A percentile compares a stretch with the other conserved stretches of the same genome.
Evolutionary conservation across 202 grass and related monocot species (phyloP).

Genomic region (Panicum virgatum): DNA sequence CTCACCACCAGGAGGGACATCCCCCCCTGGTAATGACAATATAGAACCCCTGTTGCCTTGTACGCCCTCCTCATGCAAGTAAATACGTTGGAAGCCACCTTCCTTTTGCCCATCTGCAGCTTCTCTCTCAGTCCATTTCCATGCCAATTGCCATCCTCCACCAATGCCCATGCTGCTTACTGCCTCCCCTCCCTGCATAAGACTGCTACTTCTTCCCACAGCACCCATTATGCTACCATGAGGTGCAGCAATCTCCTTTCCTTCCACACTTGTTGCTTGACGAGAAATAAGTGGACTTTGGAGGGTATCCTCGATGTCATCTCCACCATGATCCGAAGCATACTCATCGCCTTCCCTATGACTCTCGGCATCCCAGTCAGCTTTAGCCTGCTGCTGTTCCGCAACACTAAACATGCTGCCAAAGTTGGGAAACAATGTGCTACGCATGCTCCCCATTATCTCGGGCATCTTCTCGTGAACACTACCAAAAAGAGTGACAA

Average conservation of each 20-base stretch:
- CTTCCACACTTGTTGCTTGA: slow-evolving; percentile 79
- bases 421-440: slow-evolving; percentile 92
- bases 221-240: slow-evolving; percentile 60
- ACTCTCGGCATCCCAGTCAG: slow-evolving; percentile 80
- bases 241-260: slow-evolving; percentile 72
- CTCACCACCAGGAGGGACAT: slow-evolving; percentile 59
- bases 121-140: slow-evolving; percentile 85
- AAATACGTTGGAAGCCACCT: slow-evolving; percentile 75
- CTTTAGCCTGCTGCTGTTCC: slow-evolving; percentile 71
- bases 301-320: slow-evolving; percentile 80
- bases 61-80: slow-evolving; percentile 71
- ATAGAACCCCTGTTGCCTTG: slow-evolving; percentile 53
- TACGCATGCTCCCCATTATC: slow-evolving; percentile 83
- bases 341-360: slow-evolving; percentile 64
- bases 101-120: slow-evolving; percentile 67
- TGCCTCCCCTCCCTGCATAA: slow-evolving; percentile 67
- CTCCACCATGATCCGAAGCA: slow-evolving; percentile 63
- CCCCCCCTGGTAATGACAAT: slow-evolving; percentile 57
- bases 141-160: slow-evolving; percentile 81
- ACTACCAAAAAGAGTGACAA: slow-evolving; percentile 89
- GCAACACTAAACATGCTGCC: slow-evolving; percentile 92
- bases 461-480: slow-evolving; percentile 88
- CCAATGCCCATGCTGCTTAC: slow-evolving; percentile 89
- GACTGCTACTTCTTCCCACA: slow-evolving; percentile 45
- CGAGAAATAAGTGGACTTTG: slow-evolving; percentile 85